Evolutionary conservation across 2,329 filamentous ascomycete genomes (phyloP).

Genomic region (Aspergillus persii): DNA sequence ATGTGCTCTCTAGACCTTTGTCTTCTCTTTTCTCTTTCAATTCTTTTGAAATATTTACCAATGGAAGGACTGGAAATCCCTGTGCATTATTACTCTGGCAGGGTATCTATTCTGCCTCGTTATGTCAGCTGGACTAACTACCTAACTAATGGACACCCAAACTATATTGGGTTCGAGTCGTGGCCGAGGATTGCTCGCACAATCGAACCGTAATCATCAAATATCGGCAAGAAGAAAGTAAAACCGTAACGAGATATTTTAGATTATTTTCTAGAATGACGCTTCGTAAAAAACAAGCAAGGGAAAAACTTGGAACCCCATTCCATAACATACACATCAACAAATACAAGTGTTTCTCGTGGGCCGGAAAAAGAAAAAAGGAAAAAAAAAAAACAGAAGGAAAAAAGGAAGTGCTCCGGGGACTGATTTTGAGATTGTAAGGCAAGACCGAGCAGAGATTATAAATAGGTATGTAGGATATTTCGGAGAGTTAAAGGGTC

Average conservation of each 20-base stretch:
- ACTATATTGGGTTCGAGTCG: too few species aligned
- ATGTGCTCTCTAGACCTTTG: constrained; percentile 1
- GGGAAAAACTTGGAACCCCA: neutral
- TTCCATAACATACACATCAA: neutral
- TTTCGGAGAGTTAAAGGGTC: neutral
- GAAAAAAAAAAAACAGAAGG: neutral
- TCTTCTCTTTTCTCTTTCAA: neutral
- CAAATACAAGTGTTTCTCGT: neutral
- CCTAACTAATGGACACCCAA: too few species aligned
- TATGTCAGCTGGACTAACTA: too few species aligned
- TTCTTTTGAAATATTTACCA: neutral
- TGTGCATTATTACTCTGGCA: neutral
- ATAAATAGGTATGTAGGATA: neutral
- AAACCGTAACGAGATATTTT: neutral
- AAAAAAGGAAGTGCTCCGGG: neutral
- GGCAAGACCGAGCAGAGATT: neutral
- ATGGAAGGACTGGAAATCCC: neutral
- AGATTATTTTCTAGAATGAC: neutral
- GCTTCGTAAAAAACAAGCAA: neutral
- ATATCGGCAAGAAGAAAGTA: neutral
- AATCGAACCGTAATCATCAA: too few species aligned
- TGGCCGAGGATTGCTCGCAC: too few species aligned
- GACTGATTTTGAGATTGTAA: neutral
- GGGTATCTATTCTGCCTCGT: too few species aligned
- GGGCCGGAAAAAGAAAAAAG: neutral